These are phyloP conservation scores for Pouteria glomerata DNA, from an alignment of 148 eudicot species.

Conservation along the genomic window DNA sequence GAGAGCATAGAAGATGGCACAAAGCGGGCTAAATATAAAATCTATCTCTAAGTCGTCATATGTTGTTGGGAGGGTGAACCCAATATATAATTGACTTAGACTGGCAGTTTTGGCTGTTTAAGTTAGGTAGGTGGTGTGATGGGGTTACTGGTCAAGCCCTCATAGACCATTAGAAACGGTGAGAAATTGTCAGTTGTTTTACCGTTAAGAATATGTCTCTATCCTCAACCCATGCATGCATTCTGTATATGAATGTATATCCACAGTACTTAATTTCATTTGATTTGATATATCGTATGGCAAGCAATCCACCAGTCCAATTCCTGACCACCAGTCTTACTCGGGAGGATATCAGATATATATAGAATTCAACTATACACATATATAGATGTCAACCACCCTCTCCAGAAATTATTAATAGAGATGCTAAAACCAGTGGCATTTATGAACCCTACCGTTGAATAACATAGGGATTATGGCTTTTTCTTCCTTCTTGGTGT, in stretches of 20 bases:
- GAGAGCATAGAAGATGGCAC: neutral
- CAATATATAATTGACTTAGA: conserved; percentile 22
- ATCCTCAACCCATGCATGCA: neutral
- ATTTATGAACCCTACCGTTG: no score
- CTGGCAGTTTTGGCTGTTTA: conserved; percentile 25
- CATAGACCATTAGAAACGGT: neutral
- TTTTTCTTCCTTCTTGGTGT: no score
- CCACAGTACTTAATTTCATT: no score
- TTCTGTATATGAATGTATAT: neutral
- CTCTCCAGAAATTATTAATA: neutral
- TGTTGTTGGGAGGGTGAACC: neutral
- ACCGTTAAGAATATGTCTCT: conserved; percentile 8
- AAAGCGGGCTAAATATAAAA: neutral
- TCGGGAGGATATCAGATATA: neutral
- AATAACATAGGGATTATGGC: no score
- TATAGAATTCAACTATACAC: no score
- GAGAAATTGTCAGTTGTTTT: neutral
- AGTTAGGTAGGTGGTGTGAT: conserved; percentile 4
- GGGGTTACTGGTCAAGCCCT: neutral
- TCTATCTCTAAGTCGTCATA: no score
- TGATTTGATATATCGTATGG: neutral
- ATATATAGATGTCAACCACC: conserved; percentile 6
- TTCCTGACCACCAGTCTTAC: neutral
- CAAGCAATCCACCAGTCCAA: conserved; percentile 9
- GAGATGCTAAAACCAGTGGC: no score